Percentiles rank a stretch among this genome's conserved stretches.
phyloP scores from a whole-genome alignment of 2,329 filamentous ascomycete genomes.

The Sclerotinia glacialis region DNA sequence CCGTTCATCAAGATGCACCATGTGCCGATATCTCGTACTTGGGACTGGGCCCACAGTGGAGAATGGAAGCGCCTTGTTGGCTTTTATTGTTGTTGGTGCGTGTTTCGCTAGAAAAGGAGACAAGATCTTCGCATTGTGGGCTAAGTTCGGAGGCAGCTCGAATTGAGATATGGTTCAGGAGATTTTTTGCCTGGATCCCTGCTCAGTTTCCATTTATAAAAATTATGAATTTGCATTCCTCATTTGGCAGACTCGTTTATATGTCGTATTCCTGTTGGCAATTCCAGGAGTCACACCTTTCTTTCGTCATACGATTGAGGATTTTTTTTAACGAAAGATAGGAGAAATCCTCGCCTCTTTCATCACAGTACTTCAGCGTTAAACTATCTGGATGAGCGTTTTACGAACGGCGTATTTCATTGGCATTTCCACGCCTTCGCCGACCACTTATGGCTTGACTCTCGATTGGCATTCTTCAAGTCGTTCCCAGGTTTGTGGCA shows the following conservation, averaged over 20 bases:
- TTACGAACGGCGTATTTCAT: not conserved
- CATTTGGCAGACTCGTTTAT: not conserved
- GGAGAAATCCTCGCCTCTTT: not conserved
- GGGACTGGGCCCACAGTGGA: not conserved
- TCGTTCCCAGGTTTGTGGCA: not conserved
- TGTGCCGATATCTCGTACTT: not conserved
- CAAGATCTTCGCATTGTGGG: constrained; percentile 4
- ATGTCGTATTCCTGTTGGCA: constrained; percentile 1
- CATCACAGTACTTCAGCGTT: not conserved
- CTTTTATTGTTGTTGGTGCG: not conserved
- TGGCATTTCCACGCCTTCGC: not conserved
- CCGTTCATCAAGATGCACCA: not conserved
- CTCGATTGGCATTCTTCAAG: not conserved
- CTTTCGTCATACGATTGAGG: not conserved
- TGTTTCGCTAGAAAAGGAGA: not conserved
- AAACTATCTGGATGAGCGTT: not conserved
- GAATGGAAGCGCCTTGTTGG: constrained; percentile 5
- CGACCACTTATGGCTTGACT: not conserved
- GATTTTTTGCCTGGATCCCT: not conserved
- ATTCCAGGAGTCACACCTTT: not conserved
- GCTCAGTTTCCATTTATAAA: not conserved
- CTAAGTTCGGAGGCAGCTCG: not conserved
- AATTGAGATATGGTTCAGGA: not conserved
- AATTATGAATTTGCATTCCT: not conserved
- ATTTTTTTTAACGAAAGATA: not conserved